Base-by-base conservation (phyloP, 2,329 filamentous ascomycete genomes). In the Xylaria sp. region DNA sequence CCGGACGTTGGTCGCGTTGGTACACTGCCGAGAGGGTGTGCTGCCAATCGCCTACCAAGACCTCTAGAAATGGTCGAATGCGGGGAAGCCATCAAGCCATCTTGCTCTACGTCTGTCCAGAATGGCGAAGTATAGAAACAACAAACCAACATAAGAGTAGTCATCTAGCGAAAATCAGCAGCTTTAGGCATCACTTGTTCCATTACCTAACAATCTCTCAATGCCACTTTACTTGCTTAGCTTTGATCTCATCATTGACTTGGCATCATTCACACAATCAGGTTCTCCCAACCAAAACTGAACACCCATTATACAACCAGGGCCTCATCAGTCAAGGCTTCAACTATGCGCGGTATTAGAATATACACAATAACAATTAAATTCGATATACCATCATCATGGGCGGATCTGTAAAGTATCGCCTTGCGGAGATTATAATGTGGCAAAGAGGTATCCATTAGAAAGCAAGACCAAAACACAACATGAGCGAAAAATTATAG, bases 291-390 rank as follows among this genome's bases (percentile, higher is more conserved):
- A 23, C 15, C 21, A 25, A 43, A 38, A 21, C 35, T 17, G 25
- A 52, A 56, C 58, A 56, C 53, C 13, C 21, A 54, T 51, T 62
- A 62, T 58, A 62, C 60, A 41, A 49, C 54, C 54, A 57, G 8
- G 29, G 23, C 43, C 48, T 51, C 27, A 43, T 9, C n/a, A 3
- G 33, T 13, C 38, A n/a, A 3, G 31, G 27, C 23, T 23, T 19
- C 46, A 37, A 48, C 27, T 55, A 54, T 46, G 47, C 64, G 57
- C 46, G 48, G 48, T 48, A 58, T 43, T 52, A 59, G 48, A 63
- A 69, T 72, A 72, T 74, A 70, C 67, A 74, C 71, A 74, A 73
- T 73, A 74, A 70, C 70, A 66, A 73, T 73, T 74, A 74, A 68
- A 74, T 72, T 68, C 58, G 68, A 59, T 68, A 66, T 67, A 67